Conservation (phyloP, 164 flowering plant genomes). For the Echeveria elegans region DNA sequence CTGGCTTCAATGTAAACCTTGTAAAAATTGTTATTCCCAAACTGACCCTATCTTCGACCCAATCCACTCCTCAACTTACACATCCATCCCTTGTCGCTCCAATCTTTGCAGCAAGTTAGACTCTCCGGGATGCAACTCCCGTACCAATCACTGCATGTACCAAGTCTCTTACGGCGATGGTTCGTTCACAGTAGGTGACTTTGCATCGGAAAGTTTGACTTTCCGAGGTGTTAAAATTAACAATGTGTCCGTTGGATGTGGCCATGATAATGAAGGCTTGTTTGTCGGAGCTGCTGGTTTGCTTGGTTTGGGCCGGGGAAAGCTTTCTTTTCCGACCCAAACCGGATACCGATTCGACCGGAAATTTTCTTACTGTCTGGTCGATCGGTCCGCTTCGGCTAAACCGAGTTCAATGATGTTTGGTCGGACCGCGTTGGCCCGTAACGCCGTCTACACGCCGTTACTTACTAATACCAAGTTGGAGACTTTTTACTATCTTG, state of each 20-base stretch:
- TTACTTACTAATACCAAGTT: slow-evolving; percentile 56
- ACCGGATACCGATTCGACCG: slow-evolving; percentile 47
- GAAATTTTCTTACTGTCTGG: slow-evolving; percentile 88
- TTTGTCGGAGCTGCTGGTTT: slow-evolving; percentile 93
- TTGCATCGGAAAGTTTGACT: slow-evolving; percentile 73
- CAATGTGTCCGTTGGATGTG: slow-evolving; percentile 76
- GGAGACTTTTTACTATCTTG: slow-evolving; percentile 88
- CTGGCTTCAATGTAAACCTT: slow-evolving; percentile 92
- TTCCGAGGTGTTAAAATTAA: slow-evolving; percentile 47
- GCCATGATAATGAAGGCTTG: slow-evolving; percentile 88
- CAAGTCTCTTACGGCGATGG: slow-evolving; percentile 96
- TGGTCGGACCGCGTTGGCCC: slow-evolving; percentile 49
- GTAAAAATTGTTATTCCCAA: slow-evolving; percentile 76
- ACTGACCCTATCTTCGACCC: slow-evolving; percentile 84
- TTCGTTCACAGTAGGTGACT: slow-evolving; percentile 81
- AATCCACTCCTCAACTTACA: slow-evolving; percentile 35
- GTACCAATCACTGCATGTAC: slow-evolving; percentile 44
- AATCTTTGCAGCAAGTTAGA: slow-evolving; percentile 59
- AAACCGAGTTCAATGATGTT: slow-evolving; percentile 63
- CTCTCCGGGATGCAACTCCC: slow-evolving; percentile 49
- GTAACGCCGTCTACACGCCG: slow-evolving; percentile 62
- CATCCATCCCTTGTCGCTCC: slow-evolving; percentile 39
- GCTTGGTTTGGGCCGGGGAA: slow-evolving; percentile 79
- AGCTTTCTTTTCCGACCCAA: slow-evolving; percentile 65
- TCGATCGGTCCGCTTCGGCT: slow-evolving; percentile 58